Evolutionary conservation across 139 green algal species (phyloP), one percentile per base, ranked within the genome.

Genomic region (Closterium sp.): DNA sequence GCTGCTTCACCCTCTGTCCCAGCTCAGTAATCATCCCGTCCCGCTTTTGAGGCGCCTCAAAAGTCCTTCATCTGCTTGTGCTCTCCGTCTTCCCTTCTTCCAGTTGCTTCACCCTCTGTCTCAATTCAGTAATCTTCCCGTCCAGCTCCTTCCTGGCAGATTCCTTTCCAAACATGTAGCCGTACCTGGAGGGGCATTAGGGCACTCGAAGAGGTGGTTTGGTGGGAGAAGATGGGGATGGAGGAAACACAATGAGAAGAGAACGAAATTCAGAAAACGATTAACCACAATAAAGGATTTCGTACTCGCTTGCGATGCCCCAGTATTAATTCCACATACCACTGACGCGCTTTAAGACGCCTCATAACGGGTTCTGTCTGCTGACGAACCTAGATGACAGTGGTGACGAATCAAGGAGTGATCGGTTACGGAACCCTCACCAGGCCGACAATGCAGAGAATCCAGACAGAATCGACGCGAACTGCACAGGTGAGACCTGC

Each of bases 141-240:
- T 92, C 89, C 42, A 92, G 89, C 62, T 92, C 45, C 10, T 29
- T n/a, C 89, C 89, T n/a, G 27, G 89, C 89, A 88, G 89, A 30
- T 88, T 92, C 89, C 89, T 92, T 92, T 17, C 89, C 89, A 31
- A 92, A 92, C 89, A 92, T 92, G 45, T 89, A 92, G 31, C 89
- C 89, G 89, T 92, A 92, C 89, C 89, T 92, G 89, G 70, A 38
- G 30, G 10, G 19, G 19, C 2, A 79, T 6, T 24, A 79, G 17
- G 62, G 62, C 13, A 79, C 62, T 79, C 62, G 5, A 79, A 79
- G 13, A 79, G 17, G 62, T 79, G 62, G 19, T 79, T 79, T 79
- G 27, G 10, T 22, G 19, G 62, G 19, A 79, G 62, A 79, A 79
- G 5, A 7, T 50, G 38, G 7, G 7, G 38, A 50, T 50, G 38